Conservation (phyloP, 2,329 filamentous ascomycete species). For the Bipolaris cookei region DNA sequence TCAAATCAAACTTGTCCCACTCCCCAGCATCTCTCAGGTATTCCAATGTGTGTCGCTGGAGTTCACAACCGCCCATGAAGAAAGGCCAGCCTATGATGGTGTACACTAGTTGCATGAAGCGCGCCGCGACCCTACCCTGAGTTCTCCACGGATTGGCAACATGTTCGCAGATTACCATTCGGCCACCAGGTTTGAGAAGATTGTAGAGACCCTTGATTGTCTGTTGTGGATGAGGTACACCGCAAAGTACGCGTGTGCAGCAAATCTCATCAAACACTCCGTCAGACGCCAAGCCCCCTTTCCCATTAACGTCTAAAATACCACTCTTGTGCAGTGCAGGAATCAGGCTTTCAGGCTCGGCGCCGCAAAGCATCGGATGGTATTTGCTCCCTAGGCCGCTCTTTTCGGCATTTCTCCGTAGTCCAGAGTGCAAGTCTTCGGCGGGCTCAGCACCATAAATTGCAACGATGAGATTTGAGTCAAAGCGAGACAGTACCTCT, state of each 20-base stretch:
- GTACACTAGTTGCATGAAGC: slow-evolving; percentile 56
- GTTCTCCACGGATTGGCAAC: slow-evolving; percentile 59
- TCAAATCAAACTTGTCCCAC: slow-evolving; percentile 59
- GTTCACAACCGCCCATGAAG: slow-evolving; percentile 59
- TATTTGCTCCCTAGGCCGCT: slow-evolving; percentile 57
- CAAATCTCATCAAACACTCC: slow-evolving; percentile 63
- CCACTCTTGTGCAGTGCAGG: slow-evolving; percentile 54
- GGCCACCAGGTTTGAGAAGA: slow-evolving; percentile 61
- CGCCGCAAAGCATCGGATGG: slow-evolving; percentile 57
- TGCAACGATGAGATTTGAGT: slow-evolving; percentile 50
- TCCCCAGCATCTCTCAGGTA: slow-evolving; percentile 54
- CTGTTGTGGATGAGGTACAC: slow-evolving; percentile 56
- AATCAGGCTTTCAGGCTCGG: slow-evolving; percentile 55
- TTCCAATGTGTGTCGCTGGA: slow-evolving; percentile 57
- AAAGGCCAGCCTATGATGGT: slow-evolving; percentile 58
- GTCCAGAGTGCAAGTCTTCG: slow-evolving; percentile 53
- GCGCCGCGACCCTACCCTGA: slow-evolving; percentile 54
- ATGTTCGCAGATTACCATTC: slow-evolving; percentile 63
- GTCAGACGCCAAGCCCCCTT: slow-evolving; percentile 29
- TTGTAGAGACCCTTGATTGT: slow-evolving; percentile 57
- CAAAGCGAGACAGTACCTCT: slow-evolving; percentile 57
- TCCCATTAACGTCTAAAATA: slow-evolving; percentile 40
- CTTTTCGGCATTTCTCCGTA: slow-evolving; percentile 51
- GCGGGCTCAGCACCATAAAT: slow-evolving; percentile 65
- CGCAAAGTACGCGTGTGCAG: slow-evolving; percentile 62